phyloP scores from a whole-genome alignment of 371 early-diverging fungal genomes.

The Nematocida sp. region DNA sequence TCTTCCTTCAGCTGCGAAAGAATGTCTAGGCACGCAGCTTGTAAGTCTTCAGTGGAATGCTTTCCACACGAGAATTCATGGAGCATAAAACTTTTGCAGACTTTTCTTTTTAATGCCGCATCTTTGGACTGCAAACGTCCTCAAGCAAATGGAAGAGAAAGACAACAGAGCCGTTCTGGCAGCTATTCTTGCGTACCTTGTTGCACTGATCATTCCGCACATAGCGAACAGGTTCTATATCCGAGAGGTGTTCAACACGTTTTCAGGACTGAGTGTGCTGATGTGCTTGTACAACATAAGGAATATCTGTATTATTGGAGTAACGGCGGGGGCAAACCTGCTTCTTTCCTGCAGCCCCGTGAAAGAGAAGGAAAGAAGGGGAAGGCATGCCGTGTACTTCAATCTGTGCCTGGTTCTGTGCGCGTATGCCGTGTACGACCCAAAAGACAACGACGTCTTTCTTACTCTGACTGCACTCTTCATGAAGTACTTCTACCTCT shows the following conservation, averaged over 20 bases:
- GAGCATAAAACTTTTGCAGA: conserved; percentile 35
- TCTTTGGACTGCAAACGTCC: neutral
- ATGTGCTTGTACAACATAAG: neutral
- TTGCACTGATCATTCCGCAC: conserved; percentile 31
- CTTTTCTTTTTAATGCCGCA: neutral
- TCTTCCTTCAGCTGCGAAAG: conserved; percentile 50
- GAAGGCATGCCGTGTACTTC: neutral
- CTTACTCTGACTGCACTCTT: conserved; percentile 30
- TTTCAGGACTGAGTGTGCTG: conserved; percentile 21
- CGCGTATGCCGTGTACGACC: conserved; percentile 1
- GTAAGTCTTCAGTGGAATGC: conserved; percentile 10
- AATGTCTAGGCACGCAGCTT: conserved; percentile 46
- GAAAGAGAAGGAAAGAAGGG: conserved; percentile 34
- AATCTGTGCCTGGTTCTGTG: conserved; percentile 10
- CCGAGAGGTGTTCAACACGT: conserved; percentile 31
- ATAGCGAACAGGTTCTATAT: conserved; percentile 33
- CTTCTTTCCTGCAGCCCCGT: conserved; percentile 6
- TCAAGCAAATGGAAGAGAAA: neutral
- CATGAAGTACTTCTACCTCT: conserved; percentile 47
- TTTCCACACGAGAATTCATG: conserved; percentile 21
- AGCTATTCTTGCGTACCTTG: neutral
- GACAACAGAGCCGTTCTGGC: conserved; percentile 14
- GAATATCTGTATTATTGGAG: conserved; percentile 5
- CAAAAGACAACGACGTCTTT: conserved; percentile 18
- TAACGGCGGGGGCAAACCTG: conserved; percentile 5